Evolutionary conservation across 352 stramenopile genomes (phyloP), one percentile per base, ranked within the genome.

Genomic region (Blastocystis sp.): DNA sequence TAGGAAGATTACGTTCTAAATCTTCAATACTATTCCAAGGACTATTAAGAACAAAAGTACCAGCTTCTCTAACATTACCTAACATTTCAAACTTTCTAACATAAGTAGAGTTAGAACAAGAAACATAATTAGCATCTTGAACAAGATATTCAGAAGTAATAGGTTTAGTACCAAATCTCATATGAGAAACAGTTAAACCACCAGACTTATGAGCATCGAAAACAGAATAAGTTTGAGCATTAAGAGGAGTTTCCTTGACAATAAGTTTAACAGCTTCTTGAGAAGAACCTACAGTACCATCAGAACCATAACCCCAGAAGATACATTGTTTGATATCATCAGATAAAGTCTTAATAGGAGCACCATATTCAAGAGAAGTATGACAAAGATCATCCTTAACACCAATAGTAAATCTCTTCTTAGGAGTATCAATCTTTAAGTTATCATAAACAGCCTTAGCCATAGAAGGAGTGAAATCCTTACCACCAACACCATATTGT

Each of bases 231-330:
- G 71, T 71, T 67, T 78, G 73, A 0, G 73, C 70, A 32, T 57
- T 67, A 67, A 76, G 75, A 24, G 70, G 41, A 34, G 66, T 64
- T 36, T 67, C 49, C 30, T 72, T 55, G 42, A 71, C 71, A 57
- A 78, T 77, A 13, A 78, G 70, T 64, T 78, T 78, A 23, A 73
- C 59, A n/a, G 71, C 68, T 34, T 74, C 68, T 9, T 78, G 68
- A 42, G 75, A 76, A 24, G 62, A 69, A 33, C 73, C 70, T 34
- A 78, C 73, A 30, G 73, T 78, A n/a, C 76, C 72, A 25, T 80
- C 70, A 43, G 75, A 78, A 27, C 80, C 78, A 64, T 82, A 85
- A 39, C 80, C 79, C 68, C 74, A 89, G 58, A 91, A 80, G 42
- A 91, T 72, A 67, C 79, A 88, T 67, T 91, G 78, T 54, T 81